phyloP scores from a whole-genome alignment of 306 rosid species.

The Citrullus amarus region DNA sequence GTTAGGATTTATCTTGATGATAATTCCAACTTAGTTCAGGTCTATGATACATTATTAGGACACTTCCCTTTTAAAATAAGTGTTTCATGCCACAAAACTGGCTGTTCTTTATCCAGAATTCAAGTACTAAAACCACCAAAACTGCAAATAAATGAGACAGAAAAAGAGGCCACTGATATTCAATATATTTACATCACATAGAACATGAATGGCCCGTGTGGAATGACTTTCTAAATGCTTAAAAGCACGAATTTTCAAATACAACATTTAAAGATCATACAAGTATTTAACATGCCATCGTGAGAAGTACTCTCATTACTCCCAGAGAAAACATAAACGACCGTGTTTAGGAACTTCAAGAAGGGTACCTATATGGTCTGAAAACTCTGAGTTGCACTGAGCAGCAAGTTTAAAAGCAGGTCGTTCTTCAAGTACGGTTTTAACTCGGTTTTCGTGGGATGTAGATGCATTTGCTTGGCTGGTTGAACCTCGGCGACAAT shows the following conservation, averaged over 20 bases:
- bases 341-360: not conserved
- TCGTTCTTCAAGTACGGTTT: conserved; percentile 33
- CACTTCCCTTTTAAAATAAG: not conserved
- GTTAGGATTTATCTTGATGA: not conserved
- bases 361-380: conserved; percentile 36
- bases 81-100: not conserved
- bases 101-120: not conserved
- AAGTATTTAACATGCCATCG: not conserved
- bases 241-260: not conserved
- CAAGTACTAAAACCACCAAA: not conserved
- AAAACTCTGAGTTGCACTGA: conserved; percentile 34
- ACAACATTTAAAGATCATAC: not conserved
- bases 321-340: not conserved
- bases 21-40: not conserved
- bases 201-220: not conserved
- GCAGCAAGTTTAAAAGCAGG: conserved; percentile 50
- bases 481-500: conserved; percentile 59
- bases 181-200: not conserved
- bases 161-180: not conserved
- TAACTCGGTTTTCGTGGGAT: conserved; percentile 45
- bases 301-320: not conserved
- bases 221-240: not conserved
- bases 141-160: not conserved
- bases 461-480: conserved; percentile 49
- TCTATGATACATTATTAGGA: not conserved